These are phyloP conservation scores for Penicillium sp. DNA, from an alignment of 2,329 filamentous ascomycete species.

Conservation along the genomic window DNA sequence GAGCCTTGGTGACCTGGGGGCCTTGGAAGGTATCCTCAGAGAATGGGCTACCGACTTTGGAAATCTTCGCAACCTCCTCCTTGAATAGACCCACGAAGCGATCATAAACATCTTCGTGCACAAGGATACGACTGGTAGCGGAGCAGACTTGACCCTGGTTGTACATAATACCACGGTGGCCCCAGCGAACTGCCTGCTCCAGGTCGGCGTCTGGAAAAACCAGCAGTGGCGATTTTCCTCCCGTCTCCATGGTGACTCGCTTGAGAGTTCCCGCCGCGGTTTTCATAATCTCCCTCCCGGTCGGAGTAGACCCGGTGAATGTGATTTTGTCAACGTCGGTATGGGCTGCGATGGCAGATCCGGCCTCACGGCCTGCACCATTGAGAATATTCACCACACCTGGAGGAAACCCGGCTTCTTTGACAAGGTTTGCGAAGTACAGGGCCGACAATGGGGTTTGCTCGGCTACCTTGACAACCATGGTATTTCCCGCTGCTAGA, in stretches of 20 bases:
- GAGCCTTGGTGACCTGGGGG: constrained; percentile 48
- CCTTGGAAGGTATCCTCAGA: constrained; percentile 45
- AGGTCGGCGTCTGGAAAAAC: constrained; percentile 62
- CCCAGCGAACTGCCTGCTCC: constrained; percentile 55
- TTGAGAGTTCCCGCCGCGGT: constrained; percentile 61
- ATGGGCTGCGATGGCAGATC: constrained; percentile 68
- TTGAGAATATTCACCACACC: constrained; percentile 78
- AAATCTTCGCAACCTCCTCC: constrained; percentile 34
- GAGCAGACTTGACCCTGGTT: constrained; percentile 64
- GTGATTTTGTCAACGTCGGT: constrained; percentile 73
- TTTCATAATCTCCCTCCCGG: constrained; percentile 75
- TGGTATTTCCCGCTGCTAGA: constrained; percentile 59
- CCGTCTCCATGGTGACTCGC: constrained; percentile 63
- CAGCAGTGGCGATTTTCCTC: constrained; percentile 60
- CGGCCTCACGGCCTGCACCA: constrained; percentile 67
- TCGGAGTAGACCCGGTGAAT: constrained; percentile 74
- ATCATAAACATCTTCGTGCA: constrained; percentile 57
- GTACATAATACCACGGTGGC: constrained; percentile 56
- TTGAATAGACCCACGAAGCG: constrained; percentile 42
- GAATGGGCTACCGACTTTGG: constrained; percentile 47
- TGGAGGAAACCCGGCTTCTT: constrained; percentile 74
- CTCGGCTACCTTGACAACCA: constrained; percentile 60
- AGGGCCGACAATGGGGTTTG: constrained; percentile 33
- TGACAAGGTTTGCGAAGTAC: constrained; percentile 67
- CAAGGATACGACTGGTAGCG: constrained; percentile 59